Base-by-base conservation (phyloP, 1,284 basidiomycete genomes). In the Malassezia slooffiae region DNA sequence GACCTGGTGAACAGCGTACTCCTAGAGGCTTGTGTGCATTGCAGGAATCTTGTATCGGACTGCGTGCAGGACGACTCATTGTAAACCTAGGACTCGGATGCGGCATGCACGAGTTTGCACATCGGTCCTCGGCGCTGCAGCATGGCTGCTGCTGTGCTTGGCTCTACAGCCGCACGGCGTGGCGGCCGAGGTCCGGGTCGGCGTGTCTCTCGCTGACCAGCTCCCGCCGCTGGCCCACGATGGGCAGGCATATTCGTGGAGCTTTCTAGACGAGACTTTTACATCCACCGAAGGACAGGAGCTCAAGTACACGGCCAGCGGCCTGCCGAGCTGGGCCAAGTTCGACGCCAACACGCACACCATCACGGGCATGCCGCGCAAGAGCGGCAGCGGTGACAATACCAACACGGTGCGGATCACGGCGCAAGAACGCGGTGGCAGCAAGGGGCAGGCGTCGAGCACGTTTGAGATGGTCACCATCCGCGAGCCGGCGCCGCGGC, bases 401-500 rank as follows among this genome's bases (percentile, higher is more conserved):
- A 34, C 22, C 3, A 19, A 30, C 10, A 27, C 34, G 15, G 46
- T 48, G 8, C 27, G 17, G 3, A 19, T 48, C 8, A 48, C 41
- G 13, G 46, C 46, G 19, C 27, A 20, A 7, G 45, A 47, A 11
- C 8, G 15, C 3, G n/a, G 27, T 2, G 12, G 26, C 5, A 12
- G 20, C 10, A 8, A 15, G 8, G 15, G 21, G 4, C 23, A 41
- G 20, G 40, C 22, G 2, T 24, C 15, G 6, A 43, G 40, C 12
- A 17, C 55, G 1, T 67, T 62, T 33, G 29, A 42, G 22, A 40
- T 68, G 6, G 38, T 57, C 13, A 56, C 62, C 1, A 45, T 63
- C 34, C 23, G 20, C 1, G 62, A 54, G n/a, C 43, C 52, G 8
- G 56, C 58, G 3, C 62, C 66, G 10, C 45, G 49, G 2, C 40